Base-by-base conservation (phyloP, 768 basidiomycete species). In the Polyporus arcularius region DNA sequence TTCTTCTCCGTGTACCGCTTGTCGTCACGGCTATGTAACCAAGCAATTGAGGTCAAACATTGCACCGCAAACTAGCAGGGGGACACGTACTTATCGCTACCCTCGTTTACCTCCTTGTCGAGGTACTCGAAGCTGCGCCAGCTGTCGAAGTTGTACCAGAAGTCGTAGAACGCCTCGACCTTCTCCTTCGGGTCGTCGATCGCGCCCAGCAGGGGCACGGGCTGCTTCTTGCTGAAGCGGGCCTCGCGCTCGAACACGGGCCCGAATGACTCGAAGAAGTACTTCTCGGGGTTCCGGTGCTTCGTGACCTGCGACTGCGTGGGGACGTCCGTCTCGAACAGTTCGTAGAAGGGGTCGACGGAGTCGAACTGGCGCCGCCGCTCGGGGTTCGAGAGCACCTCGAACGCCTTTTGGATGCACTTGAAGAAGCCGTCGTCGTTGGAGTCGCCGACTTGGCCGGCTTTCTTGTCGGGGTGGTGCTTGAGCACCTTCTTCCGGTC, bases 341-440 rank as follows among this genome's bases (percentile, higher is more conserved):
- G 84, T 35, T 87, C 73, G 71, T 86, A 89, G 57, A 81, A 73
- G 39, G 90, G 91, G 75, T 99, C 96, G 56, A 97, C 93, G 2
- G 94, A 96, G 76, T 99, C 97, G 77, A 96, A 99, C 74, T 98
- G 95, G 49, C 92, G 87, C 58, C 94, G 87, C 69, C 88, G 88
- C 71, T 98, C 94, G 21, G 86, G 71, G 75, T 96, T 83, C 47
- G 87, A 89, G 58, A 99, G 87, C 43, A 94, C 88, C 67, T 99
- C 97, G 76, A 90, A 85, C n/a, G 96, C 96, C 76, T 99, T 99
- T 78, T 92, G 89, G 67, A 99, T 98, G 74, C 97, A 99, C 78
- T 99, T 99, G 91, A 99, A 99, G 82, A 99, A 98, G 0, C 88
- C 88, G 69, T 99, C 96, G 74, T 98, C 96, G 79, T 98, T 96